Conservation (phyloP, 2,329 filamentous ascomycete genomes). For the Amauroascus verrucosus region DNA sequence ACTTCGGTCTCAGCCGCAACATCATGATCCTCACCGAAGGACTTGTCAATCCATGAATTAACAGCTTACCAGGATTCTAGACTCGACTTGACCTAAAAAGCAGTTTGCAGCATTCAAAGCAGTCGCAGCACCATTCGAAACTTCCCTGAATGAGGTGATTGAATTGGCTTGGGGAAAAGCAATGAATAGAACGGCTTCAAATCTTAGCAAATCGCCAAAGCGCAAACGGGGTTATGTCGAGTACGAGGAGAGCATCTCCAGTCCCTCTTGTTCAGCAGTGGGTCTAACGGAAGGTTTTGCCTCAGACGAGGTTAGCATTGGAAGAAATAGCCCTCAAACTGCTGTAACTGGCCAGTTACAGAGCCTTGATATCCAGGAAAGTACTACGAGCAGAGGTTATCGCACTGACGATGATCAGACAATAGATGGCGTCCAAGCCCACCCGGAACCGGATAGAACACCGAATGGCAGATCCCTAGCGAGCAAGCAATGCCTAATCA, state of each 20-base stretch:
- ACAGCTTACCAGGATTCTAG: background rate
- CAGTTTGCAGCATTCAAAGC: background rate
- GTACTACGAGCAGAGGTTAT: background rate
- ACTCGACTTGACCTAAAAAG: background rate
- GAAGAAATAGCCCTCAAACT: slow-evolving; percentile 28
- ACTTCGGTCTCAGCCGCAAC: background rate
- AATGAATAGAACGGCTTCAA: background rate
- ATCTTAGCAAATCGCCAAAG: slow-evolving; percentile 25
- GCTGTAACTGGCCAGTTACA: slow-evolving; percentile 33
- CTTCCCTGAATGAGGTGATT: background rate
- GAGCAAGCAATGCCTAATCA: background rate
- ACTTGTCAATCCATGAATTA: background rate
- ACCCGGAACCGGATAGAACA: background rate
- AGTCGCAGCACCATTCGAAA: background rate
- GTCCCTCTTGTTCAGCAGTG: slow-evolving; percentile 24
- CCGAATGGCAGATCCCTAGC: background rate
- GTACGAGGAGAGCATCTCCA: slow-evolving; percentile 23
- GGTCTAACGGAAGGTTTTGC: slow-evolving; percentile 23
- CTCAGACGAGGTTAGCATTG: slow-evolving; percentile 23
- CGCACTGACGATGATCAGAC: background rate
- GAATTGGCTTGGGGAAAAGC: background rate
- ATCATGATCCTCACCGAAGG: background rate
- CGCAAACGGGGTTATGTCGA: slow-evolving; percentile 29
- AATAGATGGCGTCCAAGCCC: background rate
- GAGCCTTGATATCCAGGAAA: slow-evolving; percentile 31